phyloP scores from a whole-genome alignment of 1,284 basidiomycete genomes.

The Ganoderma sp. region DNA sequence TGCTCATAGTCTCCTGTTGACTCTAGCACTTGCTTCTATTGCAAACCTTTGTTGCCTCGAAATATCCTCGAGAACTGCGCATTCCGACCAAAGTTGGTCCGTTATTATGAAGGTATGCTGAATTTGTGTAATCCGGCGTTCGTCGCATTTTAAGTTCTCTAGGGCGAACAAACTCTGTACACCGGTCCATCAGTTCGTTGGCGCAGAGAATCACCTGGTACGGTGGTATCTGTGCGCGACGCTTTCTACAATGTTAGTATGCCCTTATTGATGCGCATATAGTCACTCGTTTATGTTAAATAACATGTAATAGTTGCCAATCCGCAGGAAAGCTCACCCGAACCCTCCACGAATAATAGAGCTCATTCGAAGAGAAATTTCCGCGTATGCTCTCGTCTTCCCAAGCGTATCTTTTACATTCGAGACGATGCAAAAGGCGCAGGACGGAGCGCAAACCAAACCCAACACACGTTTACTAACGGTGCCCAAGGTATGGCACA shows the following conservation, averaged over 20 bases:
- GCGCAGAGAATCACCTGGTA: slow-evolving; percentile 74
- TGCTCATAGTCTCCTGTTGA: neutral
- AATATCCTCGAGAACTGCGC: slow-evolving; percentile 72
- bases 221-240: slow-evolving; percentile 81
- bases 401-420: slow-evolving; percentile 73
- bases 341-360: slow-evolving; percentile 62
- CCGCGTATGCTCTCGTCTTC: slow-evolving; percentile 74
- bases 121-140: neutral
- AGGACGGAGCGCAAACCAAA: slow-evolving; percentile 40
- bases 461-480: slow-evolving; percentile 53
- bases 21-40: slow-evolving; percentile 79
- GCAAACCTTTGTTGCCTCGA: slow-evolving; percentile 78
- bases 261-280: slow-evolving; percentile 14
- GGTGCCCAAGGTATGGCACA: slow-evolving; percentile 63
- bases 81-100: slow-evolving; percentile 67
- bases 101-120: slow-evolving; percentile 72
- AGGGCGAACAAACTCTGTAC: slow-evolving; percentile 75
- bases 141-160: neutral
- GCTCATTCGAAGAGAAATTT: slow-evolving; percentile 71
- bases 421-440: slow-evolving; percentile 55
- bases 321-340: slow-evolving; percentile 75
- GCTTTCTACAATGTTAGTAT: slow-evolving; percentile 81
- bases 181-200: slow-evolving; percentile 73
- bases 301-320: slow-evolving; percentile 59
- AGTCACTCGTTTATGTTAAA: slow-evolving; percentile 1